A percentile compares a stretch with the other conserved stretches of the same genome.
phyloP scores from a whole-genome alignment of 2,329 filamentous ascomycete genomes.

The Dothideomycetidae sp. region DNA sequence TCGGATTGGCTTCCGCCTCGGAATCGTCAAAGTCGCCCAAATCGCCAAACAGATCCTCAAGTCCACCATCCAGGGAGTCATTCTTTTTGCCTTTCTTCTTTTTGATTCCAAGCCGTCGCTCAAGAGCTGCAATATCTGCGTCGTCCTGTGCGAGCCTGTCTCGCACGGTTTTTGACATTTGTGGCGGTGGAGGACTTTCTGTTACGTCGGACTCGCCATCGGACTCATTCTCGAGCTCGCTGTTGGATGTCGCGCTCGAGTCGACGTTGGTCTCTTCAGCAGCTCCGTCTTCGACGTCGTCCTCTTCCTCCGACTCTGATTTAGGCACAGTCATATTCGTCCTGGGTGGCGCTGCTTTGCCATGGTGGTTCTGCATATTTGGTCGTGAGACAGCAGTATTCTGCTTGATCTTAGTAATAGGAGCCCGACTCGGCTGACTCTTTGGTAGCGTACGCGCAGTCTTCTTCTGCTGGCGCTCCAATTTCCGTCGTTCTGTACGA shows the following conservation, averaged over 20 bases:
- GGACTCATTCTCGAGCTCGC: too few species aligned
- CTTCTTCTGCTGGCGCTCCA: constrained; percentile 49
- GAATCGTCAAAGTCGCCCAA: constrained; percentile 47
- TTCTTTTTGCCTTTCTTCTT: constrained; percentile 55
- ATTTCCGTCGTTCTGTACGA: constrained; percentile 41
- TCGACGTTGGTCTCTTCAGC: not conserved
- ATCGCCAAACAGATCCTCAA: constrained; percentile 63
- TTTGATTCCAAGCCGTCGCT: constrained; percentile 75
- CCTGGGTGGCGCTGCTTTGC: too few species aligned
- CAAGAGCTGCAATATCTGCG: constrained; percentile 71
- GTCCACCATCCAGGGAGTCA: constrained; percentile 63
- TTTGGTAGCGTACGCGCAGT: not conserved
- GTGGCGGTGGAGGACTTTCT: constrained; percentile 12
- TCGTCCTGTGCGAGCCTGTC: constrained; percentile 66
- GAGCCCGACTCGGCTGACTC: too few species aligned
- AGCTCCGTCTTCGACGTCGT: not conserved
- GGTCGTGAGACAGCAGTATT: too few species aligned
- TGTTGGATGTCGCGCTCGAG: too few species aligned
- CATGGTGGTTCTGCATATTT: too few species aligned
- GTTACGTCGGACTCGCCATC: not conserved
- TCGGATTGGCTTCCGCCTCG: constrained; percentile 28
- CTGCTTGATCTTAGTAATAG: too few species aligned
- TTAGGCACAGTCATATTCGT: too few species aligned
- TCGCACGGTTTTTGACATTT: constrained; percentile 33
- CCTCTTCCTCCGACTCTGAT: not conserved